phyloP scores from a whole-genome alignment of 352 stramenopile species.

The Phytopythium boreale region DNA sequence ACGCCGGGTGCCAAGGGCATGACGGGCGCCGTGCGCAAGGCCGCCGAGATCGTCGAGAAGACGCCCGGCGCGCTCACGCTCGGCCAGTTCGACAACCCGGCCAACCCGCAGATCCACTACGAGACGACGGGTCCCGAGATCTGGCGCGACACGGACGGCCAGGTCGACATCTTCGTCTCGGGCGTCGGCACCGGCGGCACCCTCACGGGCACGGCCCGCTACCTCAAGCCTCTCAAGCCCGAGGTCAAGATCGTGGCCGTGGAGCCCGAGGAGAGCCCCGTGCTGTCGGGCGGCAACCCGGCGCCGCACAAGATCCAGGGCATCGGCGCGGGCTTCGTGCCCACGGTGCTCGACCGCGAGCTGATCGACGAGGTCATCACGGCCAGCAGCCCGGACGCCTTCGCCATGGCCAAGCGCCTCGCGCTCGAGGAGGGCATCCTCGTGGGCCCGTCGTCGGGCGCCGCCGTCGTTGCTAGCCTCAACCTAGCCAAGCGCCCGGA shows the following conservation, averaged over 20 bases:
- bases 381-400: slow-evolving; percentile 72
- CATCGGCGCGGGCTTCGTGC: slow-evolving; percentile 81
- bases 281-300: slow-evolving; percentile 79
- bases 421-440: slow-evolving; percentile 85
- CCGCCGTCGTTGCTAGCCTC: slow-evolving; percentile 81
- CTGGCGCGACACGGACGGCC: slow-evolving; percentile 85
- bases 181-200: slow-evolving; percentile 87
- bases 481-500: slow-evolving; percentile 79
- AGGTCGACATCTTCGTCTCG: slow-evolving; percentile 87
- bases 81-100: slow-evolving; percentile 96
- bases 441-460: slow-evolving; percentile 83
- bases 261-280: slow-evolving; percentile 79
- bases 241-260: slow-evolving; percentile 81
- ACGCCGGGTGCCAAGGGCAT: slow-evolving; percentile 87
- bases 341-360: slow-evolving; percentile 71
- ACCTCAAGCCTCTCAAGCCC: slow-evolving; percentile 87
- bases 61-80: slow-evolving; percentile 74
- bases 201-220: slow-evolving; percentile 79
- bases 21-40: slow-evolving; percentile 76
- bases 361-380: slow-evolving; percentile 91
- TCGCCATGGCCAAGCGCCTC: slow-evolving; percentile 85
- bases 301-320: slow-evolving; percentile 87
- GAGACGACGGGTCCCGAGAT: slow-evolving; percentile 88
- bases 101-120: slow-evolving; percentile 94
- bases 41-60: slow-evolving; percentile 72